These are phyloP conservation scores for Pyricularia sp. DNA, from an alignment of 2,329 filamentous ascomycete genomes.

Conservation along the genomic window DNA sequence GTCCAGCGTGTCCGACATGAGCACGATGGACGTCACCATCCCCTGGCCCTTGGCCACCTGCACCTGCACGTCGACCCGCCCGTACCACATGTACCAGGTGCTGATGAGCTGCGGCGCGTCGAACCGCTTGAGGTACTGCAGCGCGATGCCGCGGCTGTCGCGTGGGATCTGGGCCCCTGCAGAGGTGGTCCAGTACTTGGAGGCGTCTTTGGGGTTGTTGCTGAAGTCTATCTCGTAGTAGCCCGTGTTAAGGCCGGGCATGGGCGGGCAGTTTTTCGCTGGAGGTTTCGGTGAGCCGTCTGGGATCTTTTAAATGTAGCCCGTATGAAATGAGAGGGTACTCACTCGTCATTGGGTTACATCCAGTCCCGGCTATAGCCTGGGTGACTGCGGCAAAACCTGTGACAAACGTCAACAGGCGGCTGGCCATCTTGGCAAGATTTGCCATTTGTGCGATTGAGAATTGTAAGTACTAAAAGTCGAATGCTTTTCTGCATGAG, in stretches of 20 bases:
- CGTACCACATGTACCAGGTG: constrained; percentile 40
- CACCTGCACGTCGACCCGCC: constrained; percentile 32
- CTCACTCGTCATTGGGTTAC: background rate
- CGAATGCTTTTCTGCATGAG: background rate
- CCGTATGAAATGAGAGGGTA: background rate
- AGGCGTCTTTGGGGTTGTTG: constrained; percentile 2
- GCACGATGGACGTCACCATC: constrained; percentile 34
- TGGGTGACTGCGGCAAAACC: background rate
- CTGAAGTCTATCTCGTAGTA: constrained; percentile 8
- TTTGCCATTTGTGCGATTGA: background rate
- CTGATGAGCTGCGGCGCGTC: constrained; percentile 32
- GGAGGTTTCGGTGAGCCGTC: background rate
- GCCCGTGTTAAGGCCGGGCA: background rate
- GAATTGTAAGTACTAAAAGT: background rate
- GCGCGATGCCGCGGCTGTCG: background rate
- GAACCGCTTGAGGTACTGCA: constrained; percentile 1
- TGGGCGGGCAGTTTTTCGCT: background rate
- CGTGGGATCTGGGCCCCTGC: background rate
- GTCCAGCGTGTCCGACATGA: constrained; percentile 36
- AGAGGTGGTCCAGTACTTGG: background rate
- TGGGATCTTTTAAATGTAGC: background rate
- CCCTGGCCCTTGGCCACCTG: constrained; percentile 33
- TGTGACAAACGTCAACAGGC: background rate
- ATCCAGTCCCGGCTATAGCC: background rate
- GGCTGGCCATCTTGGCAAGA: background rate